These are phyloP conservation scores for Neoboletus subvelutipes DNA, from an alignment of 768 basidiomycete species.

Conservation along the genomic window DNA sequence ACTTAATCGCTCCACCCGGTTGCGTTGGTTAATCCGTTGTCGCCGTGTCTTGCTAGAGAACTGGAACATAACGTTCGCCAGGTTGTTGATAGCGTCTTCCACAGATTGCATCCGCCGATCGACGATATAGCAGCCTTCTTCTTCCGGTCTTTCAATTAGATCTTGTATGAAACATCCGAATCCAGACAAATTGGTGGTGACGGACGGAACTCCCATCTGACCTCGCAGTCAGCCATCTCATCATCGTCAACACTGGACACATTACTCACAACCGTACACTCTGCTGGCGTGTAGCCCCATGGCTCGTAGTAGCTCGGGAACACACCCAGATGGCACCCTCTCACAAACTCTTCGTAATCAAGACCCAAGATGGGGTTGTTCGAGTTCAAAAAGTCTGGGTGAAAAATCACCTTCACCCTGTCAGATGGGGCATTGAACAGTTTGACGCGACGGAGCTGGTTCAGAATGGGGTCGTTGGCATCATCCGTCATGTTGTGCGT, in stretches of 20 bases:
- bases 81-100: conserved; percentile 87
- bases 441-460: conserved; percentile 90
- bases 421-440: conserved; percentile 88
- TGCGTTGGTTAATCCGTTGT: conserved; percentile 98
- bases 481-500: conserved; percentile 99
- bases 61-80: conserved; percentile 70
- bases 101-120: conserved; percentile 87
- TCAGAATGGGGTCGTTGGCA: conserved; percentile 86
- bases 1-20: conserved; percentile 91
- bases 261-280: conserved; percentile 88
- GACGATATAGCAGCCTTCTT: conserved; percentile 96
- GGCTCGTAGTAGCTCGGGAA: conserved; percentile 98
- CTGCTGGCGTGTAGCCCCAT: conserved; percentile 96
- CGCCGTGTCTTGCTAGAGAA: conserved; percentile 86
- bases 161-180: conserved; percentile 99
- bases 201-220: conserved; percentile 95
- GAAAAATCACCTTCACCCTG: conserved; percentile 97
- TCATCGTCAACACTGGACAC: neutral
- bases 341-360: conserved; percentile 98
- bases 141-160: conserved; percentile 89
- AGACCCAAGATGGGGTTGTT: conserved; percentile 97
- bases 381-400: conserved; percentile 96
- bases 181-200: conserved; percentile 97
- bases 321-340: conserved; percentile 96
- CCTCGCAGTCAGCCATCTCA: conserved; percentile 11